A percentile compares a stretch with the other conserved stretches of the same genome.
These are phyloP conservation scores for Exsudoporus floridanus DNA, from an alignment of 1,284 basidiomycete species.

Conservation along the genomic window DNA sequence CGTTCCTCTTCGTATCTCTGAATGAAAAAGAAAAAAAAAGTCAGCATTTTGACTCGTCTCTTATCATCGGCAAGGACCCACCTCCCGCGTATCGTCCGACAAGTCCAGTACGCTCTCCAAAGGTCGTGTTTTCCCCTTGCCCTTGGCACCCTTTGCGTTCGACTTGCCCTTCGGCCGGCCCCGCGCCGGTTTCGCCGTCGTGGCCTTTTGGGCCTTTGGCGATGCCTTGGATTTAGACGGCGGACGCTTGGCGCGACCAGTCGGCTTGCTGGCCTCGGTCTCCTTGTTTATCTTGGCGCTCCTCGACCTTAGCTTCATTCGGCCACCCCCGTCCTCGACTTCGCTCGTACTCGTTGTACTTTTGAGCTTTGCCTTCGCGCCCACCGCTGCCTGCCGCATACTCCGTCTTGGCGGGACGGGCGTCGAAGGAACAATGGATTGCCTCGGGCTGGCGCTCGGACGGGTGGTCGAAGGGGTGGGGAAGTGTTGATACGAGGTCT, in stretches of 20 bases:
- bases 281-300: conserved; percentile 8
- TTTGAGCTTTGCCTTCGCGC: conserved; percentile 10
- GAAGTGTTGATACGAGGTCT: conserved; percentile 21
- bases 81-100: conserved; percentile 35
- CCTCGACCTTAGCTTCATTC: conserved; percentile 25
- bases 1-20: conserved; percentile 48
- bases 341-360: conserved; percentile 2
- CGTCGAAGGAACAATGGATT: conserved; percentile 18
- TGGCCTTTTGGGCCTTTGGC: conserved; percentile 9
- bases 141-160: conserved; percentile 17
- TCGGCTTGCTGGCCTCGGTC: conserved; percentile 7
- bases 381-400: conserved; percentile 26
- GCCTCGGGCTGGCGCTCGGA: conserved; percentile 6
- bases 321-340: conserved; percentile 4
- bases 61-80: conserved; percentile 7
- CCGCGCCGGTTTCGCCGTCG: conserved; percentile 15
- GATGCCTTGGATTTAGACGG: conserved; percentile 9
- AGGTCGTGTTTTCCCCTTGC: conserved; percentile 31
- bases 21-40: neutral
- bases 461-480: conserved; percentile 29
- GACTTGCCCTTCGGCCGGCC: conserved; percentile 22
- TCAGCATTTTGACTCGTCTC: neutral
- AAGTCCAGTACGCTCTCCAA: conserved; percentile 28
- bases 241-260: conserved; percentile 3
- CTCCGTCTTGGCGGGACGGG: conserved; percentile 30